Conservation (phyloP, 441 rosid species). For the Populus tomentosa region DNA sequence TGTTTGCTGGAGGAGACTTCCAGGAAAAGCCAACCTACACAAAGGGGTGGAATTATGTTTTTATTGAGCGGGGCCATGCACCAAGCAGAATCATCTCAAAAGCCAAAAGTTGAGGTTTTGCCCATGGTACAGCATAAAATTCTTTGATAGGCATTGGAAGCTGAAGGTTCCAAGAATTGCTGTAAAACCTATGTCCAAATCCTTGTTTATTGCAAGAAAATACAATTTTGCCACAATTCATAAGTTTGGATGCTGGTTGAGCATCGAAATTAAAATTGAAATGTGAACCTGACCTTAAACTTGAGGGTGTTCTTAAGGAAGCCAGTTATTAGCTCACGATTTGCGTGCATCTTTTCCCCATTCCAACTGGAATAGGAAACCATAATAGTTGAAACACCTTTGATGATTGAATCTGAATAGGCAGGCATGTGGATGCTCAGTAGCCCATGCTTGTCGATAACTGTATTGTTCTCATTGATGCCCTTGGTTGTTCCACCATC, state of each 20-base stretch:
- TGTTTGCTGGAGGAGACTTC: background rate
- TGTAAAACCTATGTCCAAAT: background rate
- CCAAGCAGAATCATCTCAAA: background rate
- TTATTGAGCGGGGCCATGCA: background rate
- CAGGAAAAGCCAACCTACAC: background rate
- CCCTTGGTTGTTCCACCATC: constrained; percentile 86
- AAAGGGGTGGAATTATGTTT: background rate
- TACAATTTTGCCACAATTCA: background rate
- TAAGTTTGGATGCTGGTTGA: background rate
- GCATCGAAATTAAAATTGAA: background rate
- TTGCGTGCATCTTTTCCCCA: constrained; percentile 85
- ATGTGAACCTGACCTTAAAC: constrained; percentile 46
- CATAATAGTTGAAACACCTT: constrained; percentile 78
- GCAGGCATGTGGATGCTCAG: constrained; percentile 78
- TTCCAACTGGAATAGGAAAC: constrained; percentile 86
- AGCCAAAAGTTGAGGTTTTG: background rate
- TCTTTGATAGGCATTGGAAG: background rate
- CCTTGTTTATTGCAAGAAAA: background rate
- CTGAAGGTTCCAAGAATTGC: background rate
- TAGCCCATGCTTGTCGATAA: constrained; percentile 47
- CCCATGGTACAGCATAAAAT: background rate
- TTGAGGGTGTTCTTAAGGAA: constrained; percentile 62
- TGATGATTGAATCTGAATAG: constrained; percentile 46
- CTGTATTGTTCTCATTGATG: constrained; percentile 78
- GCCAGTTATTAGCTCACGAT: constrained; percentile 58